Evolutionary conservation across 2,329 filamentous ascomycete species (phyloP), one percentile per base, ranked within the genome.

Genomic region (Aspergillus udagawae): DNA sequence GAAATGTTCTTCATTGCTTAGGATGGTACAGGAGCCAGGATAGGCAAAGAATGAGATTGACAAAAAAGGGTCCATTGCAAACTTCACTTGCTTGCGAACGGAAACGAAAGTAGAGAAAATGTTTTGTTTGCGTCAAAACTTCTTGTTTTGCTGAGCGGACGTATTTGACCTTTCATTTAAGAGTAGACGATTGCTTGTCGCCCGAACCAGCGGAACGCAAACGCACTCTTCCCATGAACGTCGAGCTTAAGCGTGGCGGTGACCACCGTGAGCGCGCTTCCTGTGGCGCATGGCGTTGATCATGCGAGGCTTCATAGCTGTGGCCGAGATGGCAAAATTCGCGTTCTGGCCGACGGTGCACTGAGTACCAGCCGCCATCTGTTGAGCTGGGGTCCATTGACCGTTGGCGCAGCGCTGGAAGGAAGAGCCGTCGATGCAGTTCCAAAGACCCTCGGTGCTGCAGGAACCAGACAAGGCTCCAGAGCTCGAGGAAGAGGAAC

Each of bases 331-430:
- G 9, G 61, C 54, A 28, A 77, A 61, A 0, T 68, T 59, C 1
- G 52, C 48, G 32, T 62, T 65, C 54, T 67, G 60, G 27, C 79
- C 80, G 20, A 71, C 61, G 7, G 59, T 74, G 71, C 85, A 87
- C 28, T 73, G 71, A 14, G 82, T 86, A 41, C 85, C 85, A 1
- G 75, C 61, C 1, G 84, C 79, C 77, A 86, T 78, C 38, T 71
- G 64, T 57, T 81, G 75, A 42, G 76, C 60, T 5, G 63, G 66
- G 20, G 80, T 79, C 85, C 85, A 87, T 54, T 70, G 63, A 5
- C 84, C 84, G 14, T 77, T 81, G n/a, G 83, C 84, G 63, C 85
- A 87, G 55, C 83, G 83, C 73, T 87, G 84, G 77, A 85, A 87
- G 51, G 79, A 75, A 25, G 70, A 73, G 51, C 83, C 83, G 20